A percentile compares a stretch with the other conserved stretches of the same genome.
Evolutionary conservation across 2,329 filamentous ascomycete genomes (phyloP).

Genomic region (Colletotrichum trifolii): DNA sequence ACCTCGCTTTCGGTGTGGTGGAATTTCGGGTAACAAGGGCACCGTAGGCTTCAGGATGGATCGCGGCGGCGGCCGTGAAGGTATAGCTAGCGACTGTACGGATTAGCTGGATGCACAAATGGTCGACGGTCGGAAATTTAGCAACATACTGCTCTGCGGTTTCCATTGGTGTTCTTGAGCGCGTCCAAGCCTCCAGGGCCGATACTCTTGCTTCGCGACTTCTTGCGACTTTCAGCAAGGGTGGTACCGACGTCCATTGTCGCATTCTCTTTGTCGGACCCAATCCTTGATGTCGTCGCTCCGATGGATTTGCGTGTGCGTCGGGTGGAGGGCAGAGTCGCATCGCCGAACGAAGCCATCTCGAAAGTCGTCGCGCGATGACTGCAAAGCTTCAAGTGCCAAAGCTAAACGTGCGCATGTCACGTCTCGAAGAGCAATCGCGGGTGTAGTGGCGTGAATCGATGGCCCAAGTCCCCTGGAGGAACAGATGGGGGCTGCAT

Average conservation of each 20-base stretch:
- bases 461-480: conserved; percentile 38
- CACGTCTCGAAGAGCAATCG: conserved; percentile 34
- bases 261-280: conserved; percentile 81
- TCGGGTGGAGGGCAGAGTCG: conserved; percentile 66
- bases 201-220: conserved; percentile 94
- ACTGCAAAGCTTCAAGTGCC: conserved; percentile 4
- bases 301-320: conserved; percentile 79
- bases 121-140: conserved; percentile 13
- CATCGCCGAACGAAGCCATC: conserved; percentile 55
- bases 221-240: conserved; percentile 66
- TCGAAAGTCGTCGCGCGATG: conserved; percentile 21
- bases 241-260: conserved; percentile 72
- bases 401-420: conserved; percentile 22
- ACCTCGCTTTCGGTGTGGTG: conserved; percentile 65
- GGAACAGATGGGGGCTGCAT: conserved; percentile 31
- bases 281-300: conserved; percentile 24
- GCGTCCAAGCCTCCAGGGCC: conserved; percentile 91
- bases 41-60: conserved; percentile 88
- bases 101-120: conserved; percentile 36
- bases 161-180: conserved; percentile 79
- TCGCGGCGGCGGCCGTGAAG: conserved; percentile 62
- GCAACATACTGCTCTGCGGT: conserved; percentile 78
- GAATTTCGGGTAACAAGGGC: conserved; percentile 73
- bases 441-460: conserved; percentile 35
- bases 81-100: conserved; percentile 65